A percentile compares a stretch with the other conserved stretches of the same genome.
phyloP scores from a whole-genome alignment of 78 protist species.

The Dictyostelium discoideum region DNA sequence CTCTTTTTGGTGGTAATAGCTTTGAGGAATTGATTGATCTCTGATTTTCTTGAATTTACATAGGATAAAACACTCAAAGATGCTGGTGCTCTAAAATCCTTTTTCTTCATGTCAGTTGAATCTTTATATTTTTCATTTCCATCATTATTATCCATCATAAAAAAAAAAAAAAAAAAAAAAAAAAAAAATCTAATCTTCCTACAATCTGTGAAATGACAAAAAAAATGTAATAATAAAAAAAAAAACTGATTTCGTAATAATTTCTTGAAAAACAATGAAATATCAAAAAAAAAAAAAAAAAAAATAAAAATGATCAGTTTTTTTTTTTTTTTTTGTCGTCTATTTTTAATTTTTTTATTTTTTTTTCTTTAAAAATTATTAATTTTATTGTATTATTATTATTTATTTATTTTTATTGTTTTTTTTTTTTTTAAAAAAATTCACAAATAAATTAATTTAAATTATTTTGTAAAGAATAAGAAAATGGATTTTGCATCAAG shows the following conservation, averaged over 20 bases:
- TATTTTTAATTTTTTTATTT: neutral
- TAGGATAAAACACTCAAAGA: neutral
- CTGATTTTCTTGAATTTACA: slow-evolving; percentile 28
- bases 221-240: neutral
- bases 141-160: neutral
- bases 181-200: too few relatives aligned
- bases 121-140: neutral
- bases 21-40: slow-evolving; percentile 7
- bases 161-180: neutral
- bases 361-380: neutral
- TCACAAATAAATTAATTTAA: neutral
- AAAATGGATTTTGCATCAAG: neutral
- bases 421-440: too few relatives aligned
- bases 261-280: neutral
- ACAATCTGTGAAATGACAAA: neutral
- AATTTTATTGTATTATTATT: too few relatives aligned
- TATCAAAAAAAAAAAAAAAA: neutral
- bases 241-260: too few relatives aligned
- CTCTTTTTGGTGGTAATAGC: slow-evolving; percentile 19
- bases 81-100: slow-evolving; percentile 6
- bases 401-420: neutral
- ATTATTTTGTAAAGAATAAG: neutral
- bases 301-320: too few relatives aligned
- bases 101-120: neutral
- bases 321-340: too few relatives aligned